Percentiles rank a stretch among this genome's conserved stretches.
These are phyloP conservation scores for Podila horticola DNA, from an alignment of 192 early-diverging fungal species.

Conservation along the genomic window DNA sequence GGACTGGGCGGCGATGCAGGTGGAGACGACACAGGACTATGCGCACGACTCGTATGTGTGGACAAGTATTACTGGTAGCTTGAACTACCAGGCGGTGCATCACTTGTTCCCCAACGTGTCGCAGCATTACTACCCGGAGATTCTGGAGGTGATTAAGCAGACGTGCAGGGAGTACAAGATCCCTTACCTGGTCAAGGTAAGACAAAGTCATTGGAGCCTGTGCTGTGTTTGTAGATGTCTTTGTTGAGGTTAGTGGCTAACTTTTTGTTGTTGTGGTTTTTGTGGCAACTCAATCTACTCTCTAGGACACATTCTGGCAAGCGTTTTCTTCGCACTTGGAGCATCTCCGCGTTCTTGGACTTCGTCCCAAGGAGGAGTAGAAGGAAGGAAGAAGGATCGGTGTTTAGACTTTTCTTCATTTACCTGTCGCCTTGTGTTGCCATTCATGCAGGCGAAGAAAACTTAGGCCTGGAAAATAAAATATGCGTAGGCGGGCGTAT, in stretches of 20 bases:
- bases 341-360: constrained; percentile 54
- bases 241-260: neutral
- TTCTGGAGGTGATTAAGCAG: constrained; percentile 57
- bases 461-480: no score
- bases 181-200: constrained; percentile 57
- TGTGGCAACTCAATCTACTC: neutral
- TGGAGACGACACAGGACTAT: constrained; percentile 63
- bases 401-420: no score
- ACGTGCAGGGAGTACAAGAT: constrained; percentile 63
- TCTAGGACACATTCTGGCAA: constrained; percentile 58
- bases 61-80: constrained; percentile 59
- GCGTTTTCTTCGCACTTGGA: constrained; percentile 58
- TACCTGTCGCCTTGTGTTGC: no score
- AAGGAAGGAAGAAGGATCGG: neutral
- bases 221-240: neutral
- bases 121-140: constrained; percentile 63
- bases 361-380: constrained; percentile 46
- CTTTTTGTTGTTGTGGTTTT: neutral
- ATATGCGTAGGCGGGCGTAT: no score
- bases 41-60: constrained; percentile 61
- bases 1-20: constrained; percentile 68
- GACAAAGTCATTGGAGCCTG: no score
- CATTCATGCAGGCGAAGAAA: no score
- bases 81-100: constrained; percentile 65
- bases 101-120: constrained; percentile 62